Conservation (phyloP, 176 grass and related monocot genomes). For the Lolium perenne region DNA sequence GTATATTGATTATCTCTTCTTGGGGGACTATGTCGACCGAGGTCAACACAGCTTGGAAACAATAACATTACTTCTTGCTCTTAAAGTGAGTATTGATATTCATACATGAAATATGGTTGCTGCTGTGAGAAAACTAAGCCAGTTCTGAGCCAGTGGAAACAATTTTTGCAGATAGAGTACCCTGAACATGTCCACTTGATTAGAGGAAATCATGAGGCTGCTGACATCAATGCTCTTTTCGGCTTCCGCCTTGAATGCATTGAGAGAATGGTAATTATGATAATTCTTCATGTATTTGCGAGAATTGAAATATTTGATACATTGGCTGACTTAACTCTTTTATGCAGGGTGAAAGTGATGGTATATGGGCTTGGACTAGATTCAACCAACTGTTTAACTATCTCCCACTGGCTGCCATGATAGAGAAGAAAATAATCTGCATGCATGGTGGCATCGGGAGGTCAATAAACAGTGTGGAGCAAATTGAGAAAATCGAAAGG, state of each 20-base stretch:
- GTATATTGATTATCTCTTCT: conserved; percentile 99
- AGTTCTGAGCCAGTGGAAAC: conserved; percentile 40
- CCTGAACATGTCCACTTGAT: conserved; percentile 92
- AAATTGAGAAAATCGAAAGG: conserved; percentile 99
- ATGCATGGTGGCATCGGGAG: conserved; percentile 99
- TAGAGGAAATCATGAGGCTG: conserved; percentile 98
- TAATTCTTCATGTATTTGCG: conserved; percentile 22
- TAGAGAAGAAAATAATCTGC: conserved; percentile 99
- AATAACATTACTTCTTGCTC: conserved; percentile 93
- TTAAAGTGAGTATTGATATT: conserved; percentile 72
- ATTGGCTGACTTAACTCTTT: conserved; percentile 3
- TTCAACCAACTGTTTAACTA: conserved; percentile 99
- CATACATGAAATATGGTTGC: conserved; percentile 19
- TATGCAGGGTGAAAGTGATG: conserved; percentile 95
- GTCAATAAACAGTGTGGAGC: conserved; percentile 89
- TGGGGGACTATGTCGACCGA: conserved; percentile 99
- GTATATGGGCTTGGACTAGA: conserved; percentile 97
- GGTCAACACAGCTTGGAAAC: conserved; percentile 99
- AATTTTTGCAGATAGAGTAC: conserved; percentile 89
- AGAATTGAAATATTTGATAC: conserved; percentile 16
- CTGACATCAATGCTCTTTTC: conserved; percentile 99
- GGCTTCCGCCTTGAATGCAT: conserved; percentile 97
- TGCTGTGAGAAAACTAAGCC: not conserved
- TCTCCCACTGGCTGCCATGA: conserved; percentile 96
- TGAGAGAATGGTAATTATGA: conserved; percentile 87